phyloP scores from a whole-genome alignment of 371 early-diverging fungal genomes.

The Mucor plumbeus region DNA sequence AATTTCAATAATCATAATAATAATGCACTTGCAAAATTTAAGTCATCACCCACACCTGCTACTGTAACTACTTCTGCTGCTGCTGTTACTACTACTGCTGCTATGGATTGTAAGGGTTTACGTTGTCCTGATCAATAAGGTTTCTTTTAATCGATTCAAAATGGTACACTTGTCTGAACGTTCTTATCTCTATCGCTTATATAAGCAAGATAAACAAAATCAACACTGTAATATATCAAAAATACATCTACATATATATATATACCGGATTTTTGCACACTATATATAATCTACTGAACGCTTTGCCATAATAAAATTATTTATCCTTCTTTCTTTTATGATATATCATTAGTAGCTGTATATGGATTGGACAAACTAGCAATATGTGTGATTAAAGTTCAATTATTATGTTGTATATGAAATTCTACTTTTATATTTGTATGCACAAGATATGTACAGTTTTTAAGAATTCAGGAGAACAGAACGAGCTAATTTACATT shows the following conservation, averaged over 20 bases:
- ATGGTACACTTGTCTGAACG: not conserved
- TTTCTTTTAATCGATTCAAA: not conserved
- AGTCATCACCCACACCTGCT: not conserved
- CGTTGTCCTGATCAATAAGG: not conserved
- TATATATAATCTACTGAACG: not conserved
- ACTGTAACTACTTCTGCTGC: not conserved
- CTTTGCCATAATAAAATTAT: not conserved
- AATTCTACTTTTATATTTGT: not conserved
- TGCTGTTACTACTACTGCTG: too few species aligned
- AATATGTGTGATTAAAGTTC: not conserved
- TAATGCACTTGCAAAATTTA: not conserved
- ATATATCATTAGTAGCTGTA: not conserved
- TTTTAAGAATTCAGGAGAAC: not conserved
- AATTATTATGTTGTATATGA: not conserved
- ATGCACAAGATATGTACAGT: not conserved
- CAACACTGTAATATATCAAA: not conserved
- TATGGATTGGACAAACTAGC: not conserved
- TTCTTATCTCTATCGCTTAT: not conserved
- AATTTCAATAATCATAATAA: not conserved
- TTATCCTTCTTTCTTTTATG: not conserved
- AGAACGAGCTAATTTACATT: not conserved
- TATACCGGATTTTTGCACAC: not conserved
- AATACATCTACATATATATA: not conserved
- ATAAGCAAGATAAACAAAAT: not conserved
- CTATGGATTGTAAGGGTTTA: not conserved